Evolutionary conservation across 2,329 filamentous ascomycete genomes (phyloP).

Genomic region (Xylaria sp.): DNA sequence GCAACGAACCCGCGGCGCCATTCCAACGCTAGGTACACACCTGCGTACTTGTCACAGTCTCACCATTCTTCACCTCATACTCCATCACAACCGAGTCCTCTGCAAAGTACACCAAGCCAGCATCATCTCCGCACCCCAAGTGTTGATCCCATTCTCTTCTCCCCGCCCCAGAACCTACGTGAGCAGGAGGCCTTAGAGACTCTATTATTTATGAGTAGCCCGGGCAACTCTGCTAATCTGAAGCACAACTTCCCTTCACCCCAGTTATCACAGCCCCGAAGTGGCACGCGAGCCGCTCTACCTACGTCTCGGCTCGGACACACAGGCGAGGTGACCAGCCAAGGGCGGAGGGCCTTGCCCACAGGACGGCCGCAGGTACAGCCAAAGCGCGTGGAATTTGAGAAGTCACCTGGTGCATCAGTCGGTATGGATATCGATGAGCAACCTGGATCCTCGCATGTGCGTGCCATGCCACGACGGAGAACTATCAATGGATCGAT

Average conservation of each 20-base stretch:
- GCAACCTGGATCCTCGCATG: constrained; percentile 50
- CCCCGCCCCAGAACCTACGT: constrained; percentile 74
- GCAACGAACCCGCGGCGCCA: constrained; percentile 60
- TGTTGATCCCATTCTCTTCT: constrained; percentile 69
- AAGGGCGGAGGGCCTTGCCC: constrained; percentile 64
- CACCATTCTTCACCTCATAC: constrained; percentile 59
- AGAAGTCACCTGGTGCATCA: constrained; percentile 56
- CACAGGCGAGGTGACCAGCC: constrained; percentile 43
- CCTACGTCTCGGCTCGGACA: constrained; percentile 55
- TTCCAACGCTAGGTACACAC: constrained; percentile 61
- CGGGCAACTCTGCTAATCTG: constrained; percentile 74
- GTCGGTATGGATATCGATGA: constrained; percentile 63
- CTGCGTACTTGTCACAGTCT: constrained; percentile 61
- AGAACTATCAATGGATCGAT: constrained; percentile 55
- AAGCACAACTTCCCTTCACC: constrained; percentile 64
- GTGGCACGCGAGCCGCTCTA: constrained; percentile 53
- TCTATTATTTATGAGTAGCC: constrained; percentile 83
- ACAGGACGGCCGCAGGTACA: constrained; percentile 57
- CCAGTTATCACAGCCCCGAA: constrained; percentile 50
- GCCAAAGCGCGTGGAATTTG: constrained; percentile 60
- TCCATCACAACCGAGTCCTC: constrained; percentile 55
- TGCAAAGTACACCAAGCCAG: constrained; percentile 53
- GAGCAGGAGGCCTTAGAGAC: constrained; percentile 87
- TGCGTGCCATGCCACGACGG: constrained; percentile 56
- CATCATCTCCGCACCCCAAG: constrained; percentile 52